A percentile compares a stretch with the other conserved stretches of the same genome.
These are phyloP conservation scores for Pestalotiopsis sp. DNA, from an alignment of 2,329 filamentous ascomycete genomes.

Conservation along the genomic window DNA sequence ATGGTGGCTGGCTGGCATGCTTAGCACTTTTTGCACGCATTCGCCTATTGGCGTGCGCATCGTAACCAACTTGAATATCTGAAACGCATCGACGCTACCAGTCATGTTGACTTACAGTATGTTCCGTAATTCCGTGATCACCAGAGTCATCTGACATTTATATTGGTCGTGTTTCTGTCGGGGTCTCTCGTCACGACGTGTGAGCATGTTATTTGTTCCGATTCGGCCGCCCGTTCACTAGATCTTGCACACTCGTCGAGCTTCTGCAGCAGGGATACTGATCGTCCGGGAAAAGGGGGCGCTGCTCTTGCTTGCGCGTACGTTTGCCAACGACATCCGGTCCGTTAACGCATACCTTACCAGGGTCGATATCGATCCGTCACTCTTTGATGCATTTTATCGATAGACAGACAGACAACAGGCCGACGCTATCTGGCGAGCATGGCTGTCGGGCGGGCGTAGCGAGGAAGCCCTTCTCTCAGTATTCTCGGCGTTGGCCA, in stretches of 20 bases:
- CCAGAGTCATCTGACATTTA: not conserved
- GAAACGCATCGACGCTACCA: not conserved
- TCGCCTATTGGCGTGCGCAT: constrained; percentile 1
- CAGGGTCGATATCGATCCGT: not conserved
- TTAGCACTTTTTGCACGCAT: constrained; percentile 7
- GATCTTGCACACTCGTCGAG: too few relatives aligned
- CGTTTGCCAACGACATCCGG: not conserved
- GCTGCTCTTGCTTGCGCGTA: constrained; percentile 3
- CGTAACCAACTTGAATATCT: not conserved
- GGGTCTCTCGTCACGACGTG: not conserved
- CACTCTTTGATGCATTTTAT: not conserved
- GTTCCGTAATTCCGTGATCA: not conserved
- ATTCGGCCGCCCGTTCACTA: not conserved
- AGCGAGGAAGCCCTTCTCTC: not conserved
- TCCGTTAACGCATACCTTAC: not conserved
- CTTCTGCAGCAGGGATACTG: not conserved
- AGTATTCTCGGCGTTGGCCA: not conserved
- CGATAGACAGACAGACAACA: not conserved
- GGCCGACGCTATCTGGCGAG: not conserved
- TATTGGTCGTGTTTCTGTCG: not conserved
- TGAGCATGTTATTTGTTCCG: not conserved
- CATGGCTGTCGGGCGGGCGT: too few relatives aligned
- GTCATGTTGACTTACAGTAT: not conserved
- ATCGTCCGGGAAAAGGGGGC: not conserved
- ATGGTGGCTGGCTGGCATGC: not conserved